phyloP scores from a whole-genome alignment of 129 eudicot genomes.

The Helianthus tuberosus region DNA sequence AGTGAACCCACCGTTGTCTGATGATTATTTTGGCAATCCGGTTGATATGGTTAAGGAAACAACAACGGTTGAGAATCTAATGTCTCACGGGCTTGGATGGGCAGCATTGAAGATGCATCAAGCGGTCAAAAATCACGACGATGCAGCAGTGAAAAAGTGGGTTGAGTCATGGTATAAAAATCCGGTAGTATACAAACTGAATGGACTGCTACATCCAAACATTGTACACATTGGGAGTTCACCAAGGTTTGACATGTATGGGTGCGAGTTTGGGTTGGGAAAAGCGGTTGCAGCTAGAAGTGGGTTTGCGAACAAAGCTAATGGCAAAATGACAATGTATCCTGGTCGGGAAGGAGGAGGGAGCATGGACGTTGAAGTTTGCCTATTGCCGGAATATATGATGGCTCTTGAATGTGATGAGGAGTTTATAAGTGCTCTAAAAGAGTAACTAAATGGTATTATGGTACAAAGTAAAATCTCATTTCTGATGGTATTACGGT shows the following conservation, averaged over 20 bases:
- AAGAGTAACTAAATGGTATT: neutral
- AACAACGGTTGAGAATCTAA: slow-evolving; percentile 22
- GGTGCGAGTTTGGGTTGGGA: slow-evolving; percentile 52
- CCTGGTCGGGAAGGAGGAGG: slow-evolving; percentile 38
- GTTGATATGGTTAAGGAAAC: neutral
- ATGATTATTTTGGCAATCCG: slow-evolving; percentile 42
- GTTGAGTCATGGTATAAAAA: slow-evolving; percentile 25
- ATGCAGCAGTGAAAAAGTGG: slow-evolving; percentile 15
- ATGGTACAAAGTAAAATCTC: too few species aligned
- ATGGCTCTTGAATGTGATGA: slow-evolving; percentile 27
- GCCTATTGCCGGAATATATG: slow-evolving; percentile 37
- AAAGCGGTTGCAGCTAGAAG: slow-evolving; percentile 44
- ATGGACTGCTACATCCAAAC: neutral
- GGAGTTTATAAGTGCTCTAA: slow-evolving; percentile 17
- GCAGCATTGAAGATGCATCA: slow-evolving; percentile 39
- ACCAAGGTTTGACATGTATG: slow-evolving; percentile 45
- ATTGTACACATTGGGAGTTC: slow-evolving; percentile 30
- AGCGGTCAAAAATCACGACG: slow-evolving; percentile 24
- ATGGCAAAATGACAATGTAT: slow-evolving; percentile 39
- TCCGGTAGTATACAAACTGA: slow-evolving; percentile 11
- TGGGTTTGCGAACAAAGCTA: slow-evolving; percentile 32
- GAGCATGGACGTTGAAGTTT: slow-evolving; percentile 46
- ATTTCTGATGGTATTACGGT: too few species aligned
- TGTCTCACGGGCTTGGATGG: slow-evolving; percentile 39
- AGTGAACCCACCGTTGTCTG: slow-evolving; percentile 41